Evolutionary conservation across 371 early-diverging fungal genomes (phyloP).

Genomic region (Entomophthora muscae): DNA sequence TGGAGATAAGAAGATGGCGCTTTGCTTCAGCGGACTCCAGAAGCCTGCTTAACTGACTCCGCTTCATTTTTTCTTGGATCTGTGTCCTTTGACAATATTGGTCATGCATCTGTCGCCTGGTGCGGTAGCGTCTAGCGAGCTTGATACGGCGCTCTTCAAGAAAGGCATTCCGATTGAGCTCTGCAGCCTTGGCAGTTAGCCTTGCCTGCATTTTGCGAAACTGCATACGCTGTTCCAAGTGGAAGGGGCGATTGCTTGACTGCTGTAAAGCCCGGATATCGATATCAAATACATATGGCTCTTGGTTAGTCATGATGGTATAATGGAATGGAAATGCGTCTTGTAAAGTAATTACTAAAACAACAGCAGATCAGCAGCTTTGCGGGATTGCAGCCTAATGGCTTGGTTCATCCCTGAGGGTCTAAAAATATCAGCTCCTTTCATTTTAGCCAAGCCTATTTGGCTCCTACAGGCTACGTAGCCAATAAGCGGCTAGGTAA

Average conservation of each 20-base stretch:
- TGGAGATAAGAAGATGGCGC: not conserved
- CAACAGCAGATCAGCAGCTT: no score
- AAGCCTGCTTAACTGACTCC: not conserved
- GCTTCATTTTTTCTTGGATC: not conserved
- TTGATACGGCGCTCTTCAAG: not conserved
- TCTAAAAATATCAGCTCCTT: no score
- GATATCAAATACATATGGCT: not conserved
- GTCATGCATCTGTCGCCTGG: not conserved
- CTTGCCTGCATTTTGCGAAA: not conserved
- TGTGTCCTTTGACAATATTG: not conserved
- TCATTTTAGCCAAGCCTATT: no score
- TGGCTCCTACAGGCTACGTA: no score
- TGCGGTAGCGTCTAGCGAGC: not conserved
- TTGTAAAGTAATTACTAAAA: no score
- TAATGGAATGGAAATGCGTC: no score
- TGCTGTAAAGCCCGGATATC: not conserved
- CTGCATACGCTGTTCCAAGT: not conserved
- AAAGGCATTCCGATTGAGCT: constrained; percentile 1
- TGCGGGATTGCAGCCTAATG: no score
- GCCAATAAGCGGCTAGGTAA: no score
- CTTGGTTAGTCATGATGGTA: not conserved
- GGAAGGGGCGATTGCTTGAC: not conserved
- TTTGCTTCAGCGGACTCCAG: constrained; percentile 1
- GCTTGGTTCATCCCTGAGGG: no score
- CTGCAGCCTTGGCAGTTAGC: not conserved